These are phyloP conservation scores for Mortierella claussenii DNA, from an alignment of 192 early-diverging fungal genomes.

Conservation along the genomic window DNA sequence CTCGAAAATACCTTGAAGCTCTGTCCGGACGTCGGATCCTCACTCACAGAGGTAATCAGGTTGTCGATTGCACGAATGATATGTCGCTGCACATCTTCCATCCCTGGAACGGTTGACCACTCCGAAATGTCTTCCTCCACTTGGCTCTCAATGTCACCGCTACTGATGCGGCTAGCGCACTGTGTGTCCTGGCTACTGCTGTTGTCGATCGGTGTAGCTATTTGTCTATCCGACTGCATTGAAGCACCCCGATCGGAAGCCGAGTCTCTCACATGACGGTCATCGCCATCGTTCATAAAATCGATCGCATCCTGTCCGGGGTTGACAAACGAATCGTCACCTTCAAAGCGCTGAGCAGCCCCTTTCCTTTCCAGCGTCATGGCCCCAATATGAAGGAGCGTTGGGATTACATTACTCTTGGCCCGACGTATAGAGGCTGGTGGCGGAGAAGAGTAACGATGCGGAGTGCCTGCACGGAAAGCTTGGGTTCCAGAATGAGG, in stretches of 20 bases:
- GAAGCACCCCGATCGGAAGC: conserved; percentile 9
- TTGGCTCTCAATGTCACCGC: conserved; percentile 12
- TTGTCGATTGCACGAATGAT: conserved; percentile 68
- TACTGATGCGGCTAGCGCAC: conserved; percentile 33
- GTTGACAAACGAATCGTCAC: neutral
- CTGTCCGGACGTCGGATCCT: conserved; percentile 26
- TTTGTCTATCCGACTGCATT: too few relatives aligned
- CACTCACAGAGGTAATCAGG: conserved; percentile 47
- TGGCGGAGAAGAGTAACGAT: conserved; percentile 28
- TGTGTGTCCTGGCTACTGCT: neutral
- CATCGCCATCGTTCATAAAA: conserved; percentile 44
- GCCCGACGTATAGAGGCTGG: conserved; percentile 28
- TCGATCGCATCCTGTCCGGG: conserved; percentile 33
- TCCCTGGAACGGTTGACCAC: conserved; percentile 50
- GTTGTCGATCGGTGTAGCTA: too few relatives aligned
- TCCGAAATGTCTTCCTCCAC: conserved; percentile 3
- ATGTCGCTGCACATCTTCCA: conserved; percentile 64
- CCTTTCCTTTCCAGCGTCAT: conserved; percentile 23
- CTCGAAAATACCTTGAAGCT: conserved; percentile 46
- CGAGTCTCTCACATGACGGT: conserved; percentile 5
- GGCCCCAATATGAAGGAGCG: conserved; percentile 27
- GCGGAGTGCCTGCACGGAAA: neutral
- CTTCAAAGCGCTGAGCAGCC: neutral
- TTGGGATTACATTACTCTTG: conserved; percentile 44
- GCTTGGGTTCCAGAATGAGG: neutral